Evolutionary conservation across 2,329 filamentous ascomycete species (phyloP).

Genomic region (Eutypella sp.): DNA sequence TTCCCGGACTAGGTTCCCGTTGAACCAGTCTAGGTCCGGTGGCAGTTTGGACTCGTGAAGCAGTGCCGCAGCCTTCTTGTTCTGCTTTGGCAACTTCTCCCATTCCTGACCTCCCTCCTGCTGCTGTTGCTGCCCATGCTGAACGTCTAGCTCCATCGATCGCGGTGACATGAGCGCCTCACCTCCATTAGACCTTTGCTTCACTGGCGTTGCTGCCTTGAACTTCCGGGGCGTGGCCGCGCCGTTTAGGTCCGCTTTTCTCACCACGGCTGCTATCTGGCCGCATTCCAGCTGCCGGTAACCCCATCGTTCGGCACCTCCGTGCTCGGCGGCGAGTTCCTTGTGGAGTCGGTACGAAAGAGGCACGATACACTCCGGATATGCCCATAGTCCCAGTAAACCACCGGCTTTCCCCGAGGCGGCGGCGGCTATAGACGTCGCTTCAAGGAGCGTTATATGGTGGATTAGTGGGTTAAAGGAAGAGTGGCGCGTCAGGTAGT

Average conservation of each 20-base stretch:
- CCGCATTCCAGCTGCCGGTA: conserved; percentile 78
- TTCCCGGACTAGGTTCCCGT: conserved; percentile 56
- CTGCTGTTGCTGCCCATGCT: conserved; percentile 13
- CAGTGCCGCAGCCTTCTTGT: conserved; percentile 40
- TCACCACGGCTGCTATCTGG: conserved; percentile 36
- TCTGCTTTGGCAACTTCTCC: conserved; percentile 59
- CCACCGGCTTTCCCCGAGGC: conserved; percentile 95
- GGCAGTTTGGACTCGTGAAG: conserved; percentile 61
- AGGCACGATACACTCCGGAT: conserved; percentile 77
- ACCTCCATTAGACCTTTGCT: conserved; percentile 16
- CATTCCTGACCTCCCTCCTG: conserved; percentile 40
- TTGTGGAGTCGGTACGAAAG: conserved; percentile 80
- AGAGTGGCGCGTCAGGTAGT: conserved; percentile 83
- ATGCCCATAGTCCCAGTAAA: conserved; percentile 85
- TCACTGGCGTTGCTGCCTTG: conserved; percentile 3
- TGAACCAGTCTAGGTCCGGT: conserved; percentile 78
- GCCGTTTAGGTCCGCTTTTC: conserved; percentile 28
- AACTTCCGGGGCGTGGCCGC: conserved; percentile 18
- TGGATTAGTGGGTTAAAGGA: conserved; percentile 71
- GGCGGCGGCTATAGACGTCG: conserved; percentile 77
- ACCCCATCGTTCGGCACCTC: conserved; percentile 75
- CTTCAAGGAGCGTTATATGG: conserved; percentile 81
- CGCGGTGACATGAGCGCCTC: conserved; percentile 5
- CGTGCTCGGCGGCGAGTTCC: conserved; percentile 78
- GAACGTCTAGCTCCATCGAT: neutral